Percentiles rank a stretch among this genome's conserved stretches.
phyloP scores from a whole-genome alignment of 148 eudicot genomes.

The Diospyros lotus region DNA sequence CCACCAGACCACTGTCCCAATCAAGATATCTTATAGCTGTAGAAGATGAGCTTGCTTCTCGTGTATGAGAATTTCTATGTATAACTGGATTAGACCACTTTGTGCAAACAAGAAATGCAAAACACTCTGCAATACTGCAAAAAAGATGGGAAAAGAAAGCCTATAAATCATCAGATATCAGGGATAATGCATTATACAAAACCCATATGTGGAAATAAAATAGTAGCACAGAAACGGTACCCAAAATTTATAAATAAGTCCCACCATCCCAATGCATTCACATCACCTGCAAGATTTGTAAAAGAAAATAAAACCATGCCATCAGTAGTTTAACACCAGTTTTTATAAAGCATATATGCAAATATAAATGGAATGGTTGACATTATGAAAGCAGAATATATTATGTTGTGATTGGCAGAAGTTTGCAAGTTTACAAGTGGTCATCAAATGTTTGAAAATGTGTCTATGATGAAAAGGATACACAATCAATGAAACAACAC shows the following conservation, averaged over 20 bases:
- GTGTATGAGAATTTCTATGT: slow-evolving; percentile 46
- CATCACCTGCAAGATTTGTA: slow-evolving; percentile 52
- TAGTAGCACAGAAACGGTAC: slow-evolving; percentile 27
- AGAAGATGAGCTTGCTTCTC: slow-evolving; percentile 65
- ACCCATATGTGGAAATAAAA: not conserved
- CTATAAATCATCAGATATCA: not conserved
- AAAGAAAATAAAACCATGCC: not conserved
- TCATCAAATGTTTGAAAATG: no score
- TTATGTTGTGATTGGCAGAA: not conserved
- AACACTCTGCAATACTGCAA: slow-evolving; percentile 88
- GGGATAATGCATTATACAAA: not conserved
- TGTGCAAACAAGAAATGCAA: slow-evolving; percentile 96
- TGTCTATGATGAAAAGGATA: not conserved
- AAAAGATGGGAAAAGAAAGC: slow-evolving; percentile 2
- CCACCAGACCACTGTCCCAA: slow-evolving; percentile 75
- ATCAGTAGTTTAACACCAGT: not conserved
- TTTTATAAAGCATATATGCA: not conserved
- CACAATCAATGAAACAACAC: not conserved
- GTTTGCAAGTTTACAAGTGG: not conserved
- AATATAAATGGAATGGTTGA: not conserved
- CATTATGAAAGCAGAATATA: not conserved
- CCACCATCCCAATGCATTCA: slow-evolving; percentile 92
- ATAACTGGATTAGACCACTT: slow-evolving; percentile 95
- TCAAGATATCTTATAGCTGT: slow-evolving; percentile 56
- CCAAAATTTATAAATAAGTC: slow-evolving; percentile 84